Conservation (phyloP, 1,284 basidiomycete species). For the Gastroboletus turbinatus region DNA sequence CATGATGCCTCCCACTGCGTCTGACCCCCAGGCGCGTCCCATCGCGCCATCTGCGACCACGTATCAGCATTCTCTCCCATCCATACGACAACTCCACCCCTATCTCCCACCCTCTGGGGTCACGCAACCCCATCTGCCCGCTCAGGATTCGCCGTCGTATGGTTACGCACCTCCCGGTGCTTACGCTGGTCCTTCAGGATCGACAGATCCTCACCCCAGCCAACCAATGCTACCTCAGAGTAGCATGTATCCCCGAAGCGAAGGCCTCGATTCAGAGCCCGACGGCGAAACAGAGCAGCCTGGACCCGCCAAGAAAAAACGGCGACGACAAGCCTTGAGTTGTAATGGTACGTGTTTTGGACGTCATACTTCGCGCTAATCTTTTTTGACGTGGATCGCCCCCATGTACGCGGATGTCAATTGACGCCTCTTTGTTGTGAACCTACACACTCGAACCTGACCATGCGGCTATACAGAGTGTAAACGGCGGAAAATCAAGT, state of each 20-base stretch:
- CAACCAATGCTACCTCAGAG: constrained; percentile 27
- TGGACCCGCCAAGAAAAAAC: constrained; percentile 70
- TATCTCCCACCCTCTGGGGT: constrained; percentile 48
- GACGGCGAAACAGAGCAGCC: constrained; percentile 50
- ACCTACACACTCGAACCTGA: constrained; percentile 2
- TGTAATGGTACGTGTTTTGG: constrained; percentile 61
- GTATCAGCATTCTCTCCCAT: constrained; percentile 48
- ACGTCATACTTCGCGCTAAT: constrained; percentile 13
- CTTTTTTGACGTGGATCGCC: constrained; percentile 10
- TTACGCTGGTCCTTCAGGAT: constrained; percentile 27
- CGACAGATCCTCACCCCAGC: constrained; percentile 30
- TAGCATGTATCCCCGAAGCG: constrained; percentile 32
- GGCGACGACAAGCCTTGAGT: constrained; percentile 70
- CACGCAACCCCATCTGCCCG: constrained; percentile 22
- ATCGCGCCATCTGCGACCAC: constrained; percentile 20
- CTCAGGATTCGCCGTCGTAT: constrained; percentile 23
- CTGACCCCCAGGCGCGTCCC: constrained; percentile 29
- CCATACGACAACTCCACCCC: constrained; percentile 64
- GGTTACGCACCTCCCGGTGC: constrained; percentile 26
- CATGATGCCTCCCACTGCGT: constrained; percentile 20
- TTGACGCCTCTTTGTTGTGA: background rate
- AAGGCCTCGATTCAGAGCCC: constrained; percentile 45
- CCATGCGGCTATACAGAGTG: constrained; percentile 42
- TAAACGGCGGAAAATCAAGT: constrained; percentile 62
- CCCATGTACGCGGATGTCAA: background rate